Evolutionary conservation across 2,329 filamentous ascomycete species (phyloP).

Genomic region (Pseudogymnoascus destructans): DNA sequence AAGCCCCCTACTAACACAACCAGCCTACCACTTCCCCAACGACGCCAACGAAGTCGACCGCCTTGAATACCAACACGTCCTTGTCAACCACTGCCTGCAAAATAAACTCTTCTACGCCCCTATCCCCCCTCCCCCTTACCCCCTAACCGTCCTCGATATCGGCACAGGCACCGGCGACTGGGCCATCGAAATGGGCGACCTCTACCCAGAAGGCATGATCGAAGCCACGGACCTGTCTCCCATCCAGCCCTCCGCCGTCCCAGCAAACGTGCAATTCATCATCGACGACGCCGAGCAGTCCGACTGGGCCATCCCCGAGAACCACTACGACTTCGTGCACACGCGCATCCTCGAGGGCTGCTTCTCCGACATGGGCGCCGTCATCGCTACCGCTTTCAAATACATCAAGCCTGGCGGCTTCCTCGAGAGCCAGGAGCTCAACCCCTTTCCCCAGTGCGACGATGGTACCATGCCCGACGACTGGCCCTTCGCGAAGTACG

Average conservation of each 20-base stretch:
- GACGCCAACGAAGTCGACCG: slow-evolving; percentile 37
- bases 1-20: not conserved
- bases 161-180: slow-evolving; percentile 43
- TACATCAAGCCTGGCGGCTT: slow-evolving; percentile 17
- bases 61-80: slow-evolving; percentile 36
- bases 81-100: slow-evolving; percentile 31
- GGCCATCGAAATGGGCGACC: slow-evolving; percentile 53
- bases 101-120: slow-evolving; percentile 32
- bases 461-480: slow-evolving; percentile 32
- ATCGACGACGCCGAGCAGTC: slow-evolving; percentile 32
- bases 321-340: slow-evolving; percentile 46
- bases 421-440: slow-evolving; percentile 17
- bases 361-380: slow-evolving; percentile 39
- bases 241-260: slow-evolving; percentile 50
- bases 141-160: slow-evolving; percentile 31
- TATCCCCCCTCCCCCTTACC: slow-evolving; percentile 27
- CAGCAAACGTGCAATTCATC: slow-evolving; percentile 59
- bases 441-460: slow-evolving; percentile 27
- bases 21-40: slow-evolving; percentile 30
- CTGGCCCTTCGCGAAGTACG: slow-evolving; percentile 30
- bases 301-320: slow-evolving; percentile 33
- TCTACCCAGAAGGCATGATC: slow-evolving; percentile 43
- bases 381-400: slow-evolving; percentile 12
- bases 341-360: slow-evolving; percentile 40
- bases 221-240: slow-evolving; percentile 54